Conservation (phyloP, 768 basidiomycete genomes). For the Termitomyces sp. region DNA sequence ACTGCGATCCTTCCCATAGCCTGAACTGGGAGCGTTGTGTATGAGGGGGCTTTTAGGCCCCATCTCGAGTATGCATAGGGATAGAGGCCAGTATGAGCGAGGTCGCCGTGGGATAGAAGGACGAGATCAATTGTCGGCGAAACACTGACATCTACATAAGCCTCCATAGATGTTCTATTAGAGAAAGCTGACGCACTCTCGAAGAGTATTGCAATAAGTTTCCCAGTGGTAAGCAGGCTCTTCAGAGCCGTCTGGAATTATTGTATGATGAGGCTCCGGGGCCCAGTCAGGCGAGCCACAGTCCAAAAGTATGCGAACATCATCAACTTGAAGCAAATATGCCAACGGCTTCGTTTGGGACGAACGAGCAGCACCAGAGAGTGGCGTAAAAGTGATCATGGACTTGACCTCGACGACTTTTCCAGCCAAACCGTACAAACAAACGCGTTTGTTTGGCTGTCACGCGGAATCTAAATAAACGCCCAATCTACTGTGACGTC, state of each 20-base stretch:
- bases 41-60: constrained; percentile 87
- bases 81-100: constrained; percentile 87
- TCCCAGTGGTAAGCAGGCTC: constrained; percentile 47
- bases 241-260: constrained; percentile 26
- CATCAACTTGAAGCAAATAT: constrained; percentile 92
- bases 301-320: constrained; percentile 89
- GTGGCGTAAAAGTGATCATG: constrained; percentile 95
- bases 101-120: constrained; percentile 90
- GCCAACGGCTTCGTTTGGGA: constrained; percentile 61
- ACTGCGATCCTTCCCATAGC: constrained; percentile 93
- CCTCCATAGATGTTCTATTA: not conserved
- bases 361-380: constrained; percentile 80
- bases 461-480: constrained; percentile 13
- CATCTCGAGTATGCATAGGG: constrained; percentile 88
- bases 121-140: constrained; percentile 87
- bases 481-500: constrained; percentile 22
- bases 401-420: constrained; percentile 3
- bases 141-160: constrained; percentile 38
- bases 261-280: constrained; percentile 48
- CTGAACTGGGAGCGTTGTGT: constrained; percentile 92
- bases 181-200: constrained; percentile 49
- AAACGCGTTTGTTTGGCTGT: constrained; percentile 15
- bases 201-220: constrained; percentile 61
- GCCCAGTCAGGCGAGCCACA: constrained; percentile 90
- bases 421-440: not conserved